Conservation (phyloP, 768 basidiomycete genomes). For the Naganishia friedmannii region DNA sequence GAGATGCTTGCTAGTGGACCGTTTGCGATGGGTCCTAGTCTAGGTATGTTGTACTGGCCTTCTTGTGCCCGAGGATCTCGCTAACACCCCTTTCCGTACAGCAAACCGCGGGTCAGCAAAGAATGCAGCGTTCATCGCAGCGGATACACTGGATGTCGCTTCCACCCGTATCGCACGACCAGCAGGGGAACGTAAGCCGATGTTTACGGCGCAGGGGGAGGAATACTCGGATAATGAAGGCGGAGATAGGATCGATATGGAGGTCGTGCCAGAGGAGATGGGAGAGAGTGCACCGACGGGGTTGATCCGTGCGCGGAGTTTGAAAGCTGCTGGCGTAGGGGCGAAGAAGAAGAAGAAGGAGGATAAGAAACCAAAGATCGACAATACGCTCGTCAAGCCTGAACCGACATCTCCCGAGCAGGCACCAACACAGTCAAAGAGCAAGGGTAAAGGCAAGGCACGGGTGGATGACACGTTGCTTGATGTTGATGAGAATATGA, state of each 20-base stretch:
- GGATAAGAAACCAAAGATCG: constrained; percentile 32
- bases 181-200: constrained; percentile 26
- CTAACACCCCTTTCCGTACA: background rate
- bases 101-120: constrained; percentile 12
- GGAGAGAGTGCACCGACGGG: constrained; percentile 48
- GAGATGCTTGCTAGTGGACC: constrained; percentile 34
- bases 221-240: constrained; percentile 46
- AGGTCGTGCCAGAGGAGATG: constrained; percentile 41
- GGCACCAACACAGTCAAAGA: background rate
- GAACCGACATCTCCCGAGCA: constrained; percentile 21
- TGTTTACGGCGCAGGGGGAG: constrained; percentile 36
- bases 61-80: background rate
- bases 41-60: constrained; percentile 3
- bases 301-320: constrained; percentile 39
- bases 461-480: constrained; percentile 46
- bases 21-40: constrained; percentile 32
- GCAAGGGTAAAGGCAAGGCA: constrained; percentile 30
- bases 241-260: constrained; percentile 44
- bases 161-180: constrained; percentile 12
- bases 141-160: constrained; percentile 3
- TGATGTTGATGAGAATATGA: constrained; percentile 38
- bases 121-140: constrained; percentile 18
- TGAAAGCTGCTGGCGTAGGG: constrained; percentile 18
- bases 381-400: constrained; percentile 42
- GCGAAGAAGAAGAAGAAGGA: constrained; percentile 29